These are phyloP conservation scores for Neurospora sp. DNA, from an alignment of 495 filamentous ascomycete species.

Conservation along the genomic window DNA sequence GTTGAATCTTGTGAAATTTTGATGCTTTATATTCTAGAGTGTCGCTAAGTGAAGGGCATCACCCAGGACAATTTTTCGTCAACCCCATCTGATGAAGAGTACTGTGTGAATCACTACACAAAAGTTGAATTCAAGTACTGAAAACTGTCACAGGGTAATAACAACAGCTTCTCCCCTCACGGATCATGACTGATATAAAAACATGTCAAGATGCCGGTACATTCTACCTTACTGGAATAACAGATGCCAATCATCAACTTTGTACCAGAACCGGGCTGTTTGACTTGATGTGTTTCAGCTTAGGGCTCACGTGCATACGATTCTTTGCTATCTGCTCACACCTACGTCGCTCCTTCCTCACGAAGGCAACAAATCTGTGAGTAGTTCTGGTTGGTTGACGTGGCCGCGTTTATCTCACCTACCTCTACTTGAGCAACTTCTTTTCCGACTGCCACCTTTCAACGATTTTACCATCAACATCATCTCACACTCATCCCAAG, in stretches of 20 bases:
- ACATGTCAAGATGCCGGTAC: background rate
- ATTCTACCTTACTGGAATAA: background rate
- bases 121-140: background rate
- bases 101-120: background rate
- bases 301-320: background rate
- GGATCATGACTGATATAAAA: background rate
- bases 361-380: background rate
- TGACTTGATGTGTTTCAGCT: background rate
- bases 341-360: background rate
- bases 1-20: background rate
- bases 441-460: background rate
- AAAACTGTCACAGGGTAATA: background rate
- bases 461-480: background rate
- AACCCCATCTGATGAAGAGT: background rate
- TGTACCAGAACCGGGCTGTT: background rate
- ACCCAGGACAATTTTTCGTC: background rate
- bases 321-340: background rate
- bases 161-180: background rate
- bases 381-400: background rate
- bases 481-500: background rate
- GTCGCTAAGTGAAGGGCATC: background rate
- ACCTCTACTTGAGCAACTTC: background rate
- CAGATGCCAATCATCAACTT: background rate
- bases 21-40: background rate
- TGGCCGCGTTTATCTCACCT: background rate